phyloP scores from a whole-genome alignment of 306 rosid species.

The Cyamopsis tetragonoloba region DNA sequence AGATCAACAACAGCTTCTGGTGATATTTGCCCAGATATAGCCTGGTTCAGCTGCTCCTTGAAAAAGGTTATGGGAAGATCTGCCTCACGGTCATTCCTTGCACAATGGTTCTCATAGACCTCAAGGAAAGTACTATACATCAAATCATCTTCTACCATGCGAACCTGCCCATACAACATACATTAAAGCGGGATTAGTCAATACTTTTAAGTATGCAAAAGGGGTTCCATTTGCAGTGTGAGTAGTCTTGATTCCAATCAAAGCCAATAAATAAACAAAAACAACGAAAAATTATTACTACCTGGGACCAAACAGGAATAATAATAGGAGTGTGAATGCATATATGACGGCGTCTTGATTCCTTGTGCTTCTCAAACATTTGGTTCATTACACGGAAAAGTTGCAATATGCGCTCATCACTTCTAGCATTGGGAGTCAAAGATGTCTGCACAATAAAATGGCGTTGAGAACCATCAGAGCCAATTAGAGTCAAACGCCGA shows the following conservation, averaged over 20 bases:
- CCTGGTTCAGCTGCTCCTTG: conserved; percentile 96
- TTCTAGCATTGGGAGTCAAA: conserved; percentile 96
- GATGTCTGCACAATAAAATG: conserved; percentile 99
- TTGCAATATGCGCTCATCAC: conserved; percentile 97
- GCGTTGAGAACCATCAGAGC: conserved; percentile 99
- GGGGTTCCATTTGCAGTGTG: background rate
- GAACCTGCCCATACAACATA: conserved; percentile 61
- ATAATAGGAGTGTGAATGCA: conserved; percentile 94
- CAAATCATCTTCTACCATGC: conserved; percentile 99
- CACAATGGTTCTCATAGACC: conserved; percentile 98
- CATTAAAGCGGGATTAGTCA: conserved; percentile 22
- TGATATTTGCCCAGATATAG: conserved; percentile 84
- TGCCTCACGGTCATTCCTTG: conserved; percentile 92
- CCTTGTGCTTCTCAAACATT: conserved; percentile 99
- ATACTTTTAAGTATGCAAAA: background rate
- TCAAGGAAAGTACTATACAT: conserved; percentile 99
- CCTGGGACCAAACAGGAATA: conserved; percentile 99
- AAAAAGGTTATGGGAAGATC: conserved; percentile 92
- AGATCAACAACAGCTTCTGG: conserved; percentile 93
- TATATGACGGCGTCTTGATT: conserved; percentile 97
- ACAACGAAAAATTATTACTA: conserved; percentile 25
- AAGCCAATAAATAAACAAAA: conserved; percentile 11
- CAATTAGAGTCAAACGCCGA: conserved; percentile 93
- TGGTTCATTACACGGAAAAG: conserved; percentile 99
- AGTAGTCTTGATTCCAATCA: background rate